phyloP scores from a whole-genome alignment of 441 rosid species.

The Jatropha multifida region DNA sequence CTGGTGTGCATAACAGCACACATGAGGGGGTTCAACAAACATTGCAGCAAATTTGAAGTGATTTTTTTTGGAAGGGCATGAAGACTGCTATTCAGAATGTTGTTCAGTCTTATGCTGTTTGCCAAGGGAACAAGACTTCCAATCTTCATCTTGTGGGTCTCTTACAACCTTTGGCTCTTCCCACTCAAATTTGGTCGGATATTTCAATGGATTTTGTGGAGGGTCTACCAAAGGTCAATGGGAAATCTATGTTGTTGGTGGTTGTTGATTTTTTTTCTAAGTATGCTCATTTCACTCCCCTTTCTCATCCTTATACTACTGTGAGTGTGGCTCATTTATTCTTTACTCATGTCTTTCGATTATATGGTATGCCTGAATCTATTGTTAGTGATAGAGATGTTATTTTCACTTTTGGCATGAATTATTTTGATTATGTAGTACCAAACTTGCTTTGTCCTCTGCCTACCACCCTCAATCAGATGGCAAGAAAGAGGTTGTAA shows the following conservation, averaged over 20 bases:
- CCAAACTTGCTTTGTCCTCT: background rate
- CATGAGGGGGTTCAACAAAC: background rate
- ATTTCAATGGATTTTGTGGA: background rate
- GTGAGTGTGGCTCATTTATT: background rate
- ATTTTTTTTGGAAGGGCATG: background rate
- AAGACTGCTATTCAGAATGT: background rate
- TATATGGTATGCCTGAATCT: no score
- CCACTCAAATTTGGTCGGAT: background rate
- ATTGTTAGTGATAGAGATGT: background rate
- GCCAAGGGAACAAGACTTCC: background rate
- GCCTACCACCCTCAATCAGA: conserved; percentile 6
- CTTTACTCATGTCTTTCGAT: background rate
- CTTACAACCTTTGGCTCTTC: background rate
- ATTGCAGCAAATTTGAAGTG: background rate
- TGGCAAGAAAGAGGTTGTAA: background rate
- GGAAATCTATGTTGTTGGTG: background rate
- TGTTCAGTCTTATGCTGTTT: background rate
- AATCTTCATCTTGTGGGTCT: background rate
- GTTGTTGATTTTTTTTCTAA: background rate
- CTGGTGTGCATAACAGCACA: background rate
- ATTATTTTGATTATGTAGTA: background rate
- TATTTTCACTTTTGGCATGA: background rate
- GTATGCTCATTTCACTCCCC: background rate
- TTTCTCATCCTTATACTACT: background rate
- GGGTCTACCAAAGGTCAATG: background rate